These are phyloP conservation scores for Trichoderma sp. DNA, from an alignment of 2,329 filamentous ascomycete genomes.

Conservation along the genomic window DNA sequence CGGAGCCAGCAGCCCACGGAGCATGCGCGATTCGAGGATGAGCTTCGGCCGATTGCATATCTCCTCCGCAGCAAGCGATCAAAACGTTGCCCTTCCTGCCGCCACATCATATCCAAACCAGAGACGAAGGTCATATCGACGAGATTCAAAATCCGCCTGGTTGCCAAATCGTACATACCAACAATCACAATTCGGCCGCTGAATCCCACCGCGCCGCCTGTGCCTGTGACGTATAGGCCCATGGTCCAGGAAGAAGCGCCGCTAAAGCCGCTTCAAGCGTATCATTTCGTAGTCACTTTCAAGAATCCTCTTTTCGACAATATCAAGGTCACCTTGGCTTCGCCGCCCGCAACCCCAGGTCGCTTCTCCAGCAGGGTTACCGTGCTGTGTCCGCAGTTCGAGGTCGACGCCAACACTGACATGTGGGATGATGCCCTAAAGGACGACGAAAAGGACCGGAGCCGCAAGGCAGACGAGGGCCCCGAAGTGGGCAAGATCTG, in stretches of 20 bases:
- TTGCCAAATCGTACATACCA: slow-evolving; percentile 86
- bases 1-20: slow-evolving; percentile 45
- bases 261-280: slow-evolving; percentile 55
- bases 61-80: slow-evolving; percentile 87
- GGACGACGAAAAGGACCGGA: slow-evolving; percentile 42
- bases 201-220: slow-evolving; percentile 35
- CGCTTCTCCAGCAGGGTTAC: slow-evolving; percentile 77
- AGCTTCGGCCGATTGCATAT: slow-evolving; percentile 77
- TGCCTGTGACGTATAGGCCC: slow-evolving; percentile 36
- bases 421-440: slow-evolving; percentile 84
- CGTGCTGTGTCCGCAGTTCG: slow-evolving; percentile 89
- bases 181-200: slow-evolving; percentile 70
- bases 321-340: slow-evolving; percentile 82
- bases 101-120: slow-evolving; percentile 92
- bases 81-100: slow-evolving; percentile 87
- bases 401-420: slow-evolving; percentile 87
- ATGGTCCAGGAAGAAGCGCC: slow-evolving; percentile 33
- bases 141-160: slow-evolving; percentile 86
- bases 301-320: slow-evolving; percentile 92
- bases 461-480: slow-evolving; percentile 44
- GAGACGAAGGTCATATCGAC: slow-evolving; percentile 86
- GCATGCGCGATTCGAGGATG: slow-evolving; percentile 62
- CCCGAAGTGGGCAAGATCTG: slow-evolving; percentile 93
- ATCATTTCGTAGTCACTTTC: slow-evolving; percentile 84
- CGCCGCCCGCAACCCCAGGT: slow-evolving; percentile 74